Percentiles rank a stretch among this genome's conserved stretches.
These are phyloP conservation scores for Tilletia caries DNA, from an alignment of 1,284 basidiomycete species.

Conservation along the genomic window DNA sequence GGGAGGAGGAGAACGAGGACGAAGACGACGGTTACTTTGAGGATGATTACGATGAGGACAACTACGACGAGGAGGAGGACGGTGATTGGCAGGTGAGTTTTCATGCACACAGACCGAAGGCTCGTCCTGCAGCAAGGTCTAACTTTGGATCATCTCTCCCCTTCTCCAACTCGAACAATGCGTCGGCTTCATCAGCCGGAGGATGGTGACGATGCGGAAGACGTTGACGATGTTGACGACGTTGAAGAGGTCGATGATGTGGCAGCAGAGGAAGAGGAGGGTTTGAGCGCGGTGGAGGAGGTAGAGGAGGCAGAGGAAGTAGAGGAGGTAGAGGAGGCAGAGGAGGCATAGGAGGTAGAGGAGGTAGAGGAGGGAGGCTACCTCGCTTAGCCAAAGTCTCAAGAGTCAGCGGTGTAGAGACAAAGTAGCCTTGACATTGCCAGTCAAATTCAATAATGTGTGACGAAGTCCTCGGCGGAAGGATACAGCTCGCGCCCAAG, in stretches of 20 bases:
- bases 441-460: too few relatives aligned
- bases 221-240: constrained; percentile 24
- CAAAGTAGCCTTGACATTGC: too few relatives aligned
- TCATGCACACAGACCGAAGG: too few relatives aligned
- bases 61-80: constrained; percentile 7
- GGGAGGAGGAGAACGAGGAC: constrained; percentile 20
- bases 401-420: too few relatives aligned
- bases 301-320: constrained; percentile 32
- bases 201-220: background rate
- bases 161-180: too few relatives aligned
- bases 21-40: background rate
- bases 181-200: background rate
- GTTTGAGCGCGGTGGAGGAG: constrained; percentile 20
- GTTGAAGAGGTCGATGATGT: too few relatives aligned
- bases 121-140: too few relatives aligned
- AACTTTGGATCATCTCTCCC: too few relatives aligned
- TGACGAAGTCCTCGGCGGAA: too few relatives aligned
- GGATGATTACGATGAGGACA: constrained; percentile 16
- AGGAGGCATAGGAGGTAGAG: constrained; percentile 19
- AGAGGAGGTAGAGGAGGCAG: constrained; percentile 32
- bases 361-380: too few relatives aligned
- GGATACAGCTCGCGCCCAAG: too few relatives aligned
- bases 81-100: constrained; percentile 6
- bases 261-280: background rate
- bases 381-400: too few relatives aligned